phyloP scores from a whole-genome alignment of 2,329 filamentous ascomycete species.

The Monosporascus cannonballus region DNA sequence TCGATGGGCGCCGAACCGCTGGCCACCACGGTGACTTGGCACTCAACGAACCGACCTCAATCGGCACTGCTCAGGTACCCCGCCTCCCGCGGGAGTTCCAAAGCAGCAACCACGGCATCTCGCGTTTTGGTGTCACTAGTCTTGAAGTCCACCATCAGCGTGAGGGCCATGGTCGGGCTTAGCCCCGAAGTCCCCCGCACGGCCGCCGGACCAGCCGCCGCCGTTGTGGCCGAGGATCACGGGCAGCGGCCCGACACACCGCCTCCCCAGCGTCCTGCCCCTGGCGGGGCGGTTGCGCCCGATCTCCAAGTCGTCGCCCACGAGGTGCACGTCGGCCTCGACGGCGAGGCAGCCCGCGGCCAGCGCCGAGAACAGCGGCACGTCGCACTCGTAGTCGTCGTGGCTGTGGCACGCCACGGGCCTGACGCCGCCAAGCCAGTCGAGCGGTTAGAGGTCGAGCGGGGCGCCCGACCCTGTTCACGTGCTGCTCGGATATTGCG shows the following conservation, averaged over 20 bases:
- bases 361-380: constrained; percentile 20
- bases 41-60: constrained; percentile 14
- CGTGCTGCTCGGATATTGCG: constrained; percentile 14
- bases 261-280: constrained; percentile 18
- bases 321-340: constrained; percentile 22
- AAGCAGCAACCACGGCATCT: constrained; percentile 19
- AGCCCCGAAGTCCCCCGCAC: constrained; percentile 14
- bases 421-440: constrained; percentile 17
- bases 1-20: constrained; percentile 21
- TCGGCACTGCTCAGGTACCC: constrained; percentile 22
- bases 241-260: constrained; percentile 21
- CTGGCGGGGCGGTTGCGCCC: constrained; percentile 17
- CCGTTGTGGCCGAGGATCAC: constrained; percentile 22
- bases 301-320: constrained; percentile 16
- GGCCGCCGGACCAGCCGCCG: constrained; percentile 9
- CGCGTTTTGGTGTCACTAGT: constrained; percentile 15
- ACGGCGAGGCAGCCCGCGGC: constrained; percentile 21
- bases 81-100: constrained; percentile 21
- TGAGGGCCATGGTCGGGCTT: constrained; percentile 15
- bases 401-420: constrained; percentile 22
- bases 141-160: constrained; percentile 25
- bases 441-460: constrained; percentile 21
- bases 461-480: constrained; percentile 18
- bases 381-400: constrained; percentile 21
- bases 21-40: constrained; percentile 21